Evolutionary conservation across 176 grass and related monocot genomes (phyloP), one percentile per base, ranked within the genome.

Genomic region (Neostapfia colusana): DNA sequence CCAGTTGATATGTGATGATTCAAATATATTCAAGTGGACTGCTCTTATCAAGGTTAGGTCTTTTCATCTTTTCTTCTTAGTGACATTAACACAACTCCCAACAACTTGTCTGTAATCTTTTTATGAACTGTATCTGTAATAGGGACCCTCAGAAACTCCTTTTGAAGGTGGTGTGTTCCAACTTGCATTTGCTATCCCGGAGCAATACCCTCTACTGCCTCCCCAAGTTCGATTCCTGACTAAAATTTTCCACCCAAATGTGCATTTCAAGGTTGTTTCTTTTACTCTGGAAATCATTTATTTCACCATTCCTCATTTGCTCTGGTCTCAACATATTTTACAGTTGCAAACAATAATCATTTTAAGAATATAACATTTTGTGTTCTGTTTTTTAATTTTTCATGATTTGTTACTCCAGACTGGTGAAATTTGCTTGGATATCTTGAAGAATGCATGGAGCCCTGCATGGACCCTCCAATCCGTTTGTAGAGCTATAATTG

Each of bases 231-330:
- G 96, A 26, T 99, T 99, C 71, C 67, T 99, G 61, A 95, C 96
- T 62, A 99, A 99, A 88, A 99, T 99, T 87, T 99, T 99, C 81
- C 96, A 99, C 67, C 96, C 96, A 45, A 99, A 99, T 72, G 96
- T 99, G 41, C 96, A 99, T 78, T 99, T 99, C 77, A 99, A 99
- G 96, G 96, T 99, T 63, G 67, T 27, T 23, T 6, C 55, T 56
- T 6, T 25, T 58, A 25, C 8, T 26, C 42, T 48, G 14, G 28
- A 48, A 26, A 45, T 14, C 41, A 27, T 69, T 43, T 69, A 0
- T 28, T 69, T 18, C 2, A 4, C 67, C 67, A 69, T 46, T 69
- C 42, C 24, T 69, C 8, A 68, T 11, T 67, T 40, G 12, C 39
- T 59, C 56, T 8, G 39, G 23, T 28, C 1, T 6, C 15, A 7